Evolutionary conservation across 2,329 filamentous ascomycete species (phyloP).

Genomic region (Claviceps sp.): DNA sequence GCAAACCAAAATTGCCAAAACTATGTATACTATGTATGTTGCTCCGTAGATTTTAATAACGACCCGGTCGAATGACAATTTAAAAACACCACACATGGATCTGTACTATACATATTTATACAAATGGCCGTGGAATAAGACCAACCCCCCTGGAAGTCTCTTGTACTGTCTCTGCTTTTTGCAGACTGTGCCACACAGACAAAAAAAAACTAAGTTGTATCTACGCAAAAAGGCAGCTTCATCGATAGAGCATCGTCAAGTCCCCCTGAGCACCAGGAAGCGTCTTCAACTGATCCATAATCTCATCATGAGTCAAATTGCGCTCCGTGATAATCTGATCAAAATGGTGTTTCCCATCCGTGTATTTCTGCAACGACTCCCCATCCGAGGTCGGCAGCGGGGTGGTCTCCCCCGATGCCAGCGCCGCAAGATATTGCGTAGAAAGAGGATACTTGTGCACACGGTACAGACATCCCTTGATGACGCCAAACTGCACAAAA

Average conservation of each 20-base stretch:
- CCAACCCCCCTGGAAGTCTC: too few species aligned
- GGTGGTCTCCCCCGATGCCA: slow-evolving; percentile 40
- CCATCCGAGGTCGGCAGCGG: slow-evolving; percentile 20
- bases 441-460: slow-evolving; percentile 82
- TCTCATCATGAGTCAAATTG: slow-evolving; percentile 54
- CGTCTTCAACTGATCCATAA: slow-evolving; percentile 53
- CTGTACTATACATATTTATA: too few species aligned
- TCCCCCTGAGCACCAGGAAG: slow-evolving; percentile 39
- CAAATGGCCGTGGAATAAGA: too few species aligned
- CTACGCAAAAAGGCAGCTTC: neutral
- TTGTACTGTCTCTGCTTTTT: too few species aligned
- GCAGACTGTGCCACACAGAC: too few species aligned
- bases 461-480: slow-evolving; percentile 87
- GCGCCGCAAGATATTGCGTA: slow-evolving; percentile 43
- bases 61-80: too few species aligned
- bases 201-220: too few species aligned
- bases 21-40: neutral
- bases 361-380: slow-evolving; percentile 49
- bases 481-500: slow-evolving; percentile 88
- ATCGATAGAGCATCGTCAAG: slow-evolving; percentile 35
- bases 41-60: too few species aligned
- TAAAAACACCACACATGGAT: too few species aligned
- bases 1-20: neutral
- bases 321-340: slow-evolving; percentile 73
- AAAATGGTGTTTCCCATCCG: slow-evolving; percentile 63